Base-by-base conservation (phyloP, 2,329 filamentous ascomycete species). In the Fusarium anguioides region DNA sequence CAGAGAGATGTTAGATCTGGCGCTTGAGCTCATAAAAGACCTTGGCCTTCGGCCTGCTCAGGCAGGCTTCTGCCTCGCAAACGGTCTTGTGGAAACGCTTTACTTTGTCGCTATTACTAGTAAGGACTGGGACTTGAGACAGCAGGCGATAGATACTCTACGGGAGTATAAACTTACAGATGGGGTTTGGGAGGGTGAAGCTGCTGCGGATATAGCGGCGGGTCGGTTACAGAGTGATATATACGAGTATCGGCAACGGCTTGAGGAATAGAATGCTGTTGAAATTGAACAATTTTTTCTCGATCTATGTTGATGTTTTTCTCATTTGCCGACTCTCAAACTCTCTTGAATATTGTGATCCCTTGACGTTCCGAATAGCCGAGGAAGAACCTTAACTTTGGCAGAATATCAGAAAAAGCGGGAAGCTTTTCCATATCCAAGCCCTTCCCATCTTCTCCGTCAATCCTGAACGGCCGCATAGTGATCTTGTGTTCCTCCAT, bases 351-450 rank as follows among this genome's bases (percentile, higher is more conserved):
- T 4, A 61, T 11, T 0, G 58, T 61, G 2, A 61, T 27, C 4
- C 33, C 23, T 3, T 61, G 40, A 2, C 15, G 45, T 10, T 55
- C 45, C 9, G 58, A 0, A 21, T 41, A 15, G 2, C 44, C 39
- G 3, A 63, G 27, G 3, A 63, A 58, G 2, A 63, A 5, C 0
- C 17, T 63, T 1, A 63, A 2, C 12, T 39, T 50, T 0, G 60
- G 31, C 12, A 63, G 1, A 2, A 63, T 45, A 21, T 63, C 60
- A 5, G 39, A 35, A 20, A 63, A 36, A 0, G 50, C 50, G 0
- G 60, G 42, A 0, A 63, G 12, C 1, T 18, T 20, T 7, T 58
- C 60, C 50, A 63, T 6, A 12, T 63, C 58, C 5, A 63, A 10
- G 0, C 58, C 60, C 1, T 50, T 63, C 1, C 3, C 24, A 23